phyloP scores from a whole-genome alignment of 1,139 yeast genomes.

The Eremothecium gossypii region DNA sequence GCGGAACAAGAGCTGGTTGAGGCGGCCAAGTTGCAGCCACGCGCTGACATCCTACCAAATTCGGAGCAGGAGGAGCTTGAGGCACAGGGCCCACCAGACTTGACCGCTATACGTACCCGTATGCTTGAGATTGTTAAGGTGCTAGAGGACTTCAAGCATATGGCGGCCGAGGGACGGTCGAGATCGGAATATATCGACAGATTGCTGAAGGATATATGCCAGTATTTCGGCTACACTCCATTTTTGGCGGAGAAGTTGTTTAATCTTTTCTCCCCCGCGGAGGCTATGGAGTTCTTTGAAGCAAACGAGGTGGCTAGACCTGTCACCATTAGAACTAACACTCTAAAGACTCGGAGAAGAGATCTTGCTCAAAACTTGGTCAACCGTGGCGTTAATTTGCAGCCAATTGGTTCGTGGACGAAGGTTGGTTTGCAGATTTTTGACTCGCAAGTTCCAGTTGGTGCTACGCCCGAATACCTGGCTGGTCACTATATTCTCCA shows the following conservation, averaged over 20 bases:
- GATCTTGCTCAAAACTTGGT: constrained; percentile 92
- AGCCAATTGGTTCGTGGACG: constrained; percentile 97
- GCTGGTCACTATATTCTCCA: constrained; percentile 97
- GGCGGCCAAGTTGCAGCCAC: constrained; percentile 53
- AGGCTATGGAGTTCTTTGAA: constrained; percentile 96
- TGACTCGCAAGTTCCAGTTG: constrained; percentile 97
- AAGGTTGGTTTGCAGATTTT: constrained; percentile 95
- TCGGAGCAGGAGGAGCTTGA: constrained; percentile 46
- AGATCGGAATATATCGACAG: constrained; percentile 75
- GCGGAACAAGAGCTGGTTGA: constrained; percentile 67
- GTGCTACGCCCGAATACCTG: constrained; percentile 97
- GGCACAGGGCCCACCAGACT: constrained; percentile 53
- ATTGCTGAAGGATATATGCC: constrained; percentile 74
- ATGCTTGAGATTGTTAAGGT: constrained; percentile 94
- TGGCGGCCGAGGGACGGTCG: constrained; percentile 80
- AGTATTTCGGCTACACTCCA: constrained; percentile 94
- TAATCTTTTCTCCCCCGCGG: constrained; percentile 84
- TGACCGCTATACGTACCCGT: constrained; percentile 79
- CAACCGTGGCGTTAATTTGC: constrained; percentile 93
- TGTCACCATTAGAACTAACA: constrained; percentile 91
- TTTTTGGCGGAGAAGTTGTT: constrained; percentile 89
- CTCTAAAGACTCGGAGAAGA: constrained; percentile 87
- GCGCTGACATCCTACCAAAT: constrained; percentile 59
- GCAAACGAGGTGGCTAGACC: constrained; percentile 98
- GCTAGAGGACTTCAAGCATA: constrained; percentile 78